A percentile compares a stretch with the other conserved stretches of the same genome.
These are phyloP conservation scores for Trichomonas vaginalis DNA, from an alignment of 208 protist genomes.

Conservation along the genomic window DNA sequence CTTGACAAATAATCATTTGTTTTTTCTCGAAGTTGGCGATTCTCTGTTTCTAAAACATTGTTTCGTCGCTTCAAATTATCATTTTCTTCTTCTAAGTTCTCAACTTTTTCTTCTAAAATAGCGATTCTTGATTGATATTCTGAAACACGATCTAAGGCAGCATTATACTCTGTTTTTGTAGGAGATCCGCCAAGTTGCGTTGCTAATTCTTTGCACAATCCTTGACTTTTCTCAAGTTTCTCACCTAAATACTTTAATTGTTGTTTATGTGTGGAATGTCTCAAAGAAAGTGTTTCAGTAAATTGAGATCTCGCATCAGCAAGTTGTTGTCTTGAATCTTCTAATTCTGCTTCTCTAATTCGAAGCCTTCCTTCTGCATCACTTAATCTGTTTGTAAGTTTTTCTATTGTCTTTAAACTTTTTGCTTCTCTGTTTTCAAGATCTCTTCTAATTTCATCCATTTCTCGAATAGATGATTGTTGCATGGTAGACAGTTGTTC, in stretches of 20 bases:
- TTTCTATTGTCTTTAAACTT: background rate
- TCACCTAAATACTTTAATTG: background rate
- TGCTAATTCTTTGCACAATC: background rate
- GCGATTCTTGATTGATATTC: background rate
- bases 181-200: background rate
- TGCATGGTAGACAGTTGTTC: background rate
- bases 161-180: background rate
- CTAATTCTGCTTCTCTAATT: background rate
- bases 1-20: background rate
- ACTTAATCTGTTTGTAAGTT: background rate
- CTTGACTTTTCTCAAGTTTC: background rate
- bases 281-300: background rate
- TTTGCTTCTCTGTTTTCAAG: background rate
- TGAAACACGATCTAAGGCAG: background rate
- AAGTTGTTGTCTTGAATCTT: background rate
- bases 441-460: background rate
- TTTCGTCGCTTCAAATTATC: background rate
- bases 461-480: background rate
- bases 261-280: background rate
- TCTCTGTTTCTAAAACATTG: background rate
- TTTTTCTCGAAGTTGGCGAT: background rate
- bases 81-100: background rate
- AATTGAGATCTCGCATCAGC: background rate
- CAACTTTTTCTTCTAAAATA: background rate
- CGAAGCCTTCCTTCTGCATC: background rate